Conservation (phyloP, 2,329 filamentous ascomycete genomes). For the Neonectria sp. region DNA sequence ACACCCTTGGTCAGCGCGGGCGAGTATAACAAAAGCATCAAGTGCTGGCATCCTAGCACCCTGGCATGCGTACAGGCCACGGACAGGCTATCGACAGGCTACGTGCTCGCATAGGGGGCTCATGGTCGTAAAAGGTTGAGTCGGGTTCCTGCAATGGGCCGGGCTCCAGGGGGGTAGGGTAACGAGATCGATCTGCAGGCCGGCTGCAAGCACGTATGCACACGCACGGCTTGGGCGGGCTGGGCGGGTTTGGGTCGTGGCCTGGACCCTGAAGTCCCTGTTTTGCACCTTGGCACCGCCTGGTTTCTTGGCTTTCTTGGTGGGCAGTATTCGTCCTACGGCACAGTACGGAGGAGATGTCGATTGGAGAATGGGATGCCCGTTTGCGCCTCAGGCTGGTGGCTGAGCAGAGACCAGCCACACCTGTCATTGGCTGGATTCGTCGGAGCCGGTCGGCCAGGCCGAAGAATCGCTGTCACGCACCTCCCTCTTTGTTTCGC, state of each 20-base stretch:
- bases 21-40: conserved; percentile 14
- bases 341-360: not conserved
- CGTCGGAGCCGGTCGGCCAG: conserved; percentile 41
- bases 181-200: conserved; percentile 30
- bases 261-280: conserved; percentile 14
- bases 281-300: not conserved
- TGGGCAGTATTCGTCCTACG: not conserved
- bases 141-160: conserved; percentile 22
- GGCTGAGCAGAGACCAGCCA: conserved; percentile 38
- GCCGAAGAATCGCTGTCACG: conserved; percentile 37
- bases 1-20: conserved; percentile 15
- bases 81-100: conserved; percentile 2
- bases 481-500: conserved; percentile 24
- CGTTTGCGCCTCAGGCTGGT: conserved; percentile 20
- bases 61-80: conserved; percentile 6
- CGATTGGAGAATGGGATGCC: not conserved
- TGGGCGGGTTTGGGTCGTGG: conserved; percentile 11
- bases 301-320: not conserved
- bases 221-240: conserved; percentile 17
- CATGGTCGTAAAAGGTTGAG: conserved; percentile 18
- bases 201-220: conserved; percentile 6
- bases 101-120: conserved; percentile 8
- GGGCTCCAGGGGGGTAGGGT: conserved; percentile 14
- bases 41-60: conserved; percentile 1
- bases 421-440: conserved; percentile 38